A percentile compares a stretch with the other conserved stretches of the same genome.
Conservation (phyloP, 345 rosid species). For the Noccaea caerulescens region DNA sequence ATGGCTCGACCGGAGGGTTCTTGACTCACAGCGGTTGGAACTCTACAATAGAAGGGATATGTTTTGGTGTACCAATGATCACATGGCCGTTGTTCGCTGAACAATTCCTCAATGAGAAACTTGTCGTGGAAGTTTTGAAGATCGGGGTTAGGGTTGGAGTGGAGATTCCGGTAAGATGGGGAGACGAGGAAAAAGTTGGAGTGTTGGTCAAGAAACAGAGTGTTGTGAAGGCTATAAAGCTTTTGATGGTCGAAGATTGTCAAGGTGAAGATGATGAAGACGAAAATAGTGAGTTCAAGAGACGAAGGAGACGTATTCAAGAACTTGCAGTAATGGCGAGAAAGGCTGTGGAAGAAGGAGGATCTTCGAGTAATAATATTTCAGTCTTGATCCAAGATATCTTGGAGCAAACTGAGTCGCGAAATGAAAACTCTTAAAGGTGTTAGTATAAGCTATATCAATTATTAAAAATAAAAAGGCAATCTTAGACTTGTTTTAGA, state of each 20-base stretch:
- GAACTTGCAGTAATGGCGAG: slow-evolving; percentile 54
- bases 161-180: slow-evolving; percentile 68
- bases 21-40: slow-evolving; percentile 93
- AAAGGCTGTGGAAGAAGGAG: slow-evolving; percentile 54
- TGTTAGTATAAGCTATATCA: neutral
- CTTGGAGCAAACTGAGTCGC: slow-evolving; percentile 14
- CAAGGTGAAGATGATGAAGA: slow-evolving; percentile 35
- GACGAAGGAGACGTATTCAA: slow-evolving; percentile 51
- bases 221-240: slow-evolving; percentile 50
- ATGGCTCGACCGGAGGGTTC: slow-evolving; percentile 68
- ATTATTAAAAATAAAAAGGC: neutral
- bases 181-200: slow-evolving; percentile 71
- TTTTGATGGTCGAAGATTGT: slow-evolving; percentile 51
- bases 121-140: slow-evolving; percentile 60
- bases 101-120: slow-evolving; percentile 77
- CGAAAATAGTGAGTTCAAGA: slow-evolving; percentile 32
- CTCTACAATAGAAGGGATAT: slow-evolving; percentile 70
- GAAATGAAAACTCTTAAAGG: slow-evolving; percentile 6
- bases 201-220: slow-evolving; percentile 59
- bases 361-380: slow-evolving; percentile 60
- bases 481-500: neutral
- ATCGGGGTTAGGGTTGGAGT: slow-evolving; percentile 71
- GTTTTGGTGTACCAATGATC: slow-evolving; percentile 68
- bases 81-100: slow-evolving; percentile 84
- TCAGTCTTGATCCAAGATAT: slow-evolving; percentile 54